Evolutionary conservation across 345 rosid genomes (phyloP), one percentile per base, ranked within the genome.

Genomic region (Acer campestre): DNA sequence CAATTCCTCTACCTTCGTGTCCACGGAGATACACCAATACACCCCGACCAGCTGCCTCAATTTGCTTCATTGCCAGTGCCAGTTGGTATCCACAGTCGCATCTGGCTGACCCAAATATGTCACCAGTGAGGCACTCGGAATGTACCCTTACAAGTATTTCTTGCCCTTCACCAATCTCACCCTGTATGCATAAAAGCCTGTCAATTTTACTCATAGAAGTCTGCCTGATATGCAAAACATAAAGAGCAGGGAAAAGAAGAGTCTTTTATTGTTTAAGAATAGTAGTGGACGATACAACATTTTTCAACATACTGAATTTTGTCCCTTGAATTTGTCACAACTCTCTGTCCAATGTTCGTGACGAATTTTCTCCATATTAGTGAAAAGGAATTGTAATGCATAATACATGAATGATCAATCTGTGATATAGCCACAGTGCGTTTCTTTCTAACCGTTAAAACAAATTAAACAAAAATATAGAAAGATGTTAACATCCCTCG

Each of bases 101-200:
- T 85, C 94, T 81, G 12, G 92, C 91, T 3, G 95, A 93, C 18
- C 99, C 98, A 68, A 95, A 93, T 82, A 92, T 92, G 79, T 95
- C 98, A n/a, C 97, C 97, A 0, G 99, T 91, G 48, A 95, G 90
- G 85, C 98, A 92, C 38, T 95, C 99, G 0, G 99, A 91, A 61
- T 95, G 97, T 25, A 95, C 98, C 80, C 98, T 89, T 82, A 95
- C 99, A 23, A 93, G 93, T 75, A 95, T 77, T 80, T 89, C 89
- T 61, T 84, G 86, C 58, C 97, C 97, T 80, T 92, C 94, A 12
- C 86, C 91, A 14, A 92, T 81, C 10, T 92, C 97, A 53, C 97
- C 97, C 97, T 92, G 77, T 71, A 71, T 59, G 63, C 38, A 64
- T 53, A 53, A 62, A n/a, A 77, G 10, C 3, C 61, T 1, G 64